Base-by-base conservation (phyloP, 352 stramenopile species). In the Chrysophaeum taylorii region DNA sequence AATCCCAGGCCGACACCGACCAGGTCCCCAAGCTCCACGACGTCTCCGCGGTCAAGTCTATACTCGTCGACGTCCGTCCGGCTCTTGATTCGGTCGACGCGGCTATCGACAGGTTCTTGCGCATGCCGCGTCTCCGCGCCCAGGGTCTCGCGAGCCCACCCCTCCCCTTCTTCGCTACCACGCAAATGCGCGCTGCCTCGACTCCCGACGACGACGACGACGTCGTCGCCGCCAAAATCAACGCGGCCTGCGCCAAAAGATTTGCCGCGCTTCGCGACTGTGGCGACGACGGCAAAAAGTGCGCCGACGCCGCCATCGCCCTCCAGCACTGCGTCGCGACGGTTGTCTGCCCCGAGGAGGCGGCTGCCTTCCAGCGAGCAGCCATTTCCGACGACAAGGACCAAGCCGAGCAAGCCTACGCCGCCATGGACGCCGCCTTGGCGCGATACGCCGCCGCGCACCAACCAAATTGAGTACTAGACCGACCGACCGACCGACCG, bases 1-100 rank as follows among this genome's bases (percentile, higher is more conserved):
- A 97, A 64, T 75, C 72, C 12, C 61, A 67, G 35, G 82, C 77
- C 1, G 70, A 75, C 33, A 73, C 72, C 18, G 81, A 77, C 29
- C 71, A 70, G 18, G 73, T 84, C 62, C 80, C 81, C 14, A 45
- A 73, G 31, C 74, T 84, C 39, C 57, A 80, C 38, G 82, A 85
- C 48, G 50, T 62, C 27, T 52, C 76, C 0, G 69, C 71, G 0
- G 76, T 86, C 9, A 84, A 96, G 33, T 95, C 85, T 23, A 91
- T 98, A 53, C 89, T 96, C 68, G 80, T 99, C 54, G 95, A 99
- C 79, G 94, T 98, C 25, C 84, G 95, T 52, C 95, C 95, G 12
- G 95, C 95, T 0, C 76, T 97, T 5, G 94, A 98, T 23, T 33
- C 33, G 9, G 2, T 43, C 1, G 57, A 15, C 9, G 57, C 57